These are phyloP conservation scores for Pittosporum tobira DNA, from an alignment of 129 eudicot species.

Conservation along the genomic window DNA sequence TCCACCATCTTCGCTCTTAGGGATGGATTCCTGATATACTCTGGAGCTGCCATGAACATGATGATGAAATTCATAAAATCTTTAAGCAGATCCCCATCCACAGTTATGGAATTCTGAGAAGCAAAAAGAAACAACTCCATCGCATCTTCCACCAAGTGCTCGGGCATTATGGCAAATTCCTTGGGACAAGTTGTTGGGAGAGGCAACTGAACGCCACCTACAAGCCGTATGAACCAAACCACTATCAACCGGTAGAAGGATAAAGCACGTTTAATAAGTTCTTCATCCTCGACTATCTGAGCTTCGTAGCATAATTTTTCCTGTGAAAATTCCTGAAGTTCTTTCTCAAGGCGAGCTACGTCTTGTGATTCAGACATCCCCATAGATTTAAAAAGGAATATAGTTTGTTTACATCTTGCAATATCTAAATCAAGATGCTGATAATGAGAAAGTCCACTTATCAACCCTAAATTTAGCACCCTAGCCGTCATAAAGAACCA, in stretches of 20 bases:
- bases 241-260: constrained; percentile 86
- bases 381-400: constrained; percentile 65
- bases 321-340: constrained; percentile 62
- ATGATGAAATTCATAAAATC: constrained; percentile 96
- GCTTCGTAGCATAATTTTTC: constrained; percentile 93
- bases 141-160: constrained; percentile 88
- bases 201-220: constrained; percentile 93
- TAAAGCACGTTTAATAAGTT: constrained; percentile 67
- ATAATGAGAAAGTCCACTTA: constrained; percentile 89
- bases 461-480: constrained; percentile 82
- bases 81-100: constrained; percentile 77
- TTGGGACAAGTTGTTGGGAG: constrained; percentile 66
- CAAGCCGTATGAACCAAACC: constrained; percentile 75
- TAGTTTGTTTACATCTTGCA: constrained; percentile 69
- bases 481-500: constrained; percentile 99
- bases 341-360: constrained; percentile 74
- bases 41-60: constrained; percentile 99
- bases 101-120: constrained; percentile 79
- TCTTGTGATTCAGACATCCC: constrained; percentile 70
- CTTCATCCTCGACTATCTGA: constrained; percentile 86
- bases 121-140: constrained; percentile 96
- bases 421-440: constrained; percentile 97
- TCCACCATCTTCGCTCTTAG: constrained; percentile 98
- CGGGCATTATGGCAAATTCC: constrained; percentile 94
- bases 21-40: constrained; percentile 85